Base-by-base conservation (phyloP, 2,329 filamentous ascomycete species). In the Ophiocordyceps australis region DNA sequence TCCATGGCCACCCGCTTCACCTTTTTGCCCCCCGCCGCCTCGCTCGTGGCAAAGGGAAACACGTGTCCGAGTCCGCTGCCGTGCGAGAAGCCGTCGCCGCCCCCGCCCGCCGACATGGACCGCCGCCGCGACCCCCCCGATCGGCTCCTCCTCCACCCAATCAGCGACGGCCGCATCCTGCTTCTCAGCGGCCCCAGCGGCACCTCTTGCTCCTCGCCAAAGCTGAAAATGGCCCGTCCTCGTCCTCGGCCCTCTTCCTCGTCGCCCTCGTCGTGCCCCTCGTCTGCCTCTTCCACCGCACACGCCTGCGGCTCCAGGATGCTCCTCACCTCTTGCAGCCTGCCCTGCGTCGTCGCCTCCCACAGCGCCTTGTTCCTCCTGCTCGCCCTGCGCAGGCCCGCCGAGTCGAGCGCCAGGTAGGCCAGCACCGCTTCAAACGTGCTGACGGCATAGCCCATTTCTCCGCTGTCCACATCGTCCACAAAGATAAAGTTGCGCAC, bases 401-500 rank as follows among this genome's bases (percentile, higher is more conserved):
- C 72, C 1, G 86, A 92, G 43, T 92, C 85, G 32, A 74, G 68
- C 7, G 74, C 68, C 3, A 98, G 65, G 45, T 98, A 95, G 2
- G 81, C 74, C 18, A 98, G 52, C 0, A 98, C 89, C 6, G 83
- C 89, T 48, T 98, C 89, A 32, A 95, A 81, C 0, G 89, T 98
- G 49, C 86, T 95, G 26, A 98, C 52, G 0, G 86, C 85, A 49
- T 98, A 98, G 7, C 89, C 89, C 59, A 91, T 76, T 52, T 98
- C 89, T 25, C 89, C 89, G 32, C 74, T 91, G 37, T 98, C 89
- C 7, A 98, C 83, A 50, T 98, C 89, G 39, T 95, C 89, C 26
- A 93, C 85, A 49, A 93, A 98, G 37, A 94, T 89, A 43, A 94
- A 98, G 41, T 92, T 82, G 22, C 86, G 78, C 63, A 95, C 93